These are phyloP conservation scores for Allomyces macrogynus DNA, from an alignment of 192 early-diverging fungal genomes.

Conservation along the genomic window DNA sequence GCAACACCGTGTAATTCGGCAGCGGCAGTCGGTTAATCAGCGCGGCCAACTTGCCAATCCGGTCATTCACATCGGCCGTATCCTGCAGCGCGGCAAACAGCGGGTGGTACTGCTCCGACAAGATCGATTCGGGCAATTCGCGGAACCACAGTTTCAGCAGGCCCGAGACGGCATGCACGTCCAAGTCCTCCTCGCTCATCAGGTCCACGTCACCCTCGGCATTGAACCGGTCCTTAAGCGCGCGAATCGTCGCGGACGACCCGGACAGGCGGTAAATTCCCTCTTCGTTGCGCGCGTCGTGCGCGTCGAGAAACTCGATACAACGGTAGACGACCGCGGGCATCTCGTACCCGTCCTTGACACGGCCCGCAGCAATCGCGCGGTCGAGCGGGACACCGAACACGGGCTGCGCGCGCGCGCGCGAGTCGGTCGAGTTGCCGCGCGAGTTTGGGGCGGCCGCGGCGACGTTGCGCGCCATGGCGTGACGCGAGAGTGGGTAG, in stretches of 20 bases:
- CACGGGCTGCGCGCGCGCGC: conserved; percentile 16
- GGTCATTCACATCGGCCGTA: conserved; percentile 52
- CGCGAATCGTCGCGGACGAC: conserved; percentile 43
- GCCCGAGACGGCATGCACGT: conserved; percentile 85
- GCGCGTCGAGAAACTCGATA: conserved; percentile 85
- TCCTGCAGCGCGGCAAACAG: conserved; percentile 44
- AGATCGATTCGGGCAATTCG: conserved; percentile 67
- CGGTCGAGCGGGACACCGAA: conserved; percentile 77
- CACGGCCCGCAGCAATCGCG: conserved; percentile 43
- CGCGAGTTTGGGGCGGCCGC: no score
- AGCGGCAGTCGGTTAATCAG: conserved; percentile 59
- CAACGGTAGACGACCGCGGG: conserved; percentile 86
- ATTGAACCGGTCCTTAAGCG: conserved; percentile 66
- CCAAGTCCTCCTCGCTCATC: conserved; percentile 45
- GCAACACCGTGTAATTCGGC: conserved; percentile 79
- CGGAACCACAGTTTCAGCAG: conserved; percentile 80
- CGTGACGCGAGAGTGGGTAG: no score
- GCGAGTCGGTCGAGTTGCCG: no score
- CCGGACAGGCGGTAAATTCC: conserved; percentile 89
- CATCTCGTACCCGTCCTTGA: conserved; percentile 57
- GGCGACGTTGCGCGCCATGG: no score
- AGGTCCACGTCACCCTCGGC: conserved; percentile 55
- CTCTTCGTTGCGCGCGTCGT: conserved; percentile 74
- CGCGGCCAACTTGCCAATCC: conserved; percentile 58
- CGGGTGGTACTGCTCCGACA: conserved; percentile 63